Evolutionary conservation across 1,284 basidiomycete genomes (phyloP).

Genomic region (Ustilago xerochloae): DNA sequence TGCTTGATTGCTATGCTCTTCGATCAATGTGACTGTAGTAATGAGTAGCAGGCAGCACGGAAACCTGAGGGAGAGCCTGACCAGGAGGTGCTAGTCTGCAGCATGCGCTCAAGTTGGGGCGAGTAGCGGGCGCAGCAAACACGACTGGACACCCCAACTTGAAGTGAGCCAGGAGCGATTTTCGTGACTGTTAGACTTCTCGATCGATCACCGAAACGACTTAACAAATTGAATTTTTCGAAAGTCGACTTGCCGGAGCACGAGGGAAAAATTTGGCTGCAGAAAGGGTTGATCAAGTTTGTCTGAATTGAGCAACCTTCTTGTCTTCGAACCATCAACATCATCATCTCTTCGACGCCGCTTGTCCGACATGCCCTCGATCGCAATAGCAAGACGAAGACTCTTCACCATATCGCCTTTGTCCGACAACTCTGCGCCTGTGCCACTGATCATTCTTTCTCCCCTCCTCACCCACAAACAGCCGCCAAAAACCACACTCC

Average conservation of each 20-base stretch:
- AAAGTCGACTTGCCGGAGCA: conserved; percentile 4
- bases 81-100: background rate
- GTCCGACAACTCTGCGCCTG: background rate
- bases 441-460: background rate
- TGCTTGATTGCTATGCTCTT: too few relatives aligned
- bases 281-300: background rate
- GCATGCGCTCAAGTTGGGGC: conserved; percentile 1
- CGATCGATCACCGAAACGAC: conserved; percentile 1
- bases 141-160: background rate
- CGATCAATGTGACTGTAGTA: too few relatives aligned
- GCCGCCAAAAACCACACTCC: background rate
- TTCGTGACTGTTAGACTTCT: background rate
- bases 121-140: too few relatives aligned
- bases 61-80: too few relatives aligned
- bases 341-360: background rate
- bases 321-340: conserved; percentile 2
- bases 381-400: background rate
- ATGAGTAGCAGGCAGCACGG: too few relatives aligned
- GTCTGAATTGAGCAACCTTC: background rate
- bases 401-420: background rate
- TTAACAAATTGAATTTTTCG: conserved; percentile 7
- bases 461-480: background rate
- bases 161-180: background rate
- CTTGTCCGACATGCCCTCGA: background rate
- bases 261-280: conserved; percentile 3